phyloP scores from a whole-genome alignment of 2,329 filamentous ascomycete species.

The Fusarium pilosicola region DNA sequence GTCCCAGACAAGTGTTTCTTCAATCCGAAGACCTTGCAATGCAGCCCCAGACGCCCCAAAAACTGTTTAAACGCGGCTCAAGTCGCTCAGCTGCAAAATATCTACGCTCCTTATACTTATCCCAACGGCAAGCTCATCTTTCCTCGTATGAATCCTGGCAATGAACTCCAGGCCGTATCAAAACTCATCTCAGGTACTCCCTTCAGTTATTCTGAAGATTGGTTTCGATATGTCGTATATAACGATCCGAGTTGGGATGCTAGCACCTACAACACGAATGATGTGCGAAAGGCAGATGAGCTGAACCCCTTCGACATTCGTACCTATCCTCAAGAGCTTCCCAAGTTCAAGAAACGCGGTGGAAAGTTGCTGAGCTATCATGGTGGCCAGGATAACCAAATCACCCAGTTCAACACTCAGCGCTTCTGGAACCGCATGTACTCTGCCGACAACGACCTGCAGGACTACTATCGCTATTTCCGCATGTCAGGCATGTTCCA shows the following conservation, averaged over 20 bases:
- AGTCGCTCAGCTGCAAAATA: background rate
- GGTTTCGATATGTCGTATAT: conserved; percentile 23
- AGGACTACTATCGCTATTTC: conserved; percentile 63
- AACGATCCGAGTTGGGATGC: conserved; percentile 14
- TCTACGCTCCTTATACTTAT: conserved; percentile 22
- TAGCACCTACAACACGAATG: background rate
- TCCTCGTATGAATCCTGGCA: conserved; percentile 27
- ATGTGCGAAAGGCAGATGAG: background rate
- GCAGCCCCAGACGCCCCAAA: conserved; percentile 22
- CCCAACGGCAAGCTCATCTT: conserved; percentile 18
- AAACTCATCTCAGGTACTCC: conserved; percentile 19
- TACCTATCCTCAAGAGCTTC: background rate
- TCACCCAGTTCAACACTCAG: conserved; percentile 33
- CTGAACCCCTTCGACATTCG: conserved; percentile 21
- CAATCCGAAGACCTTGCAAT: conserved; percentile 53
- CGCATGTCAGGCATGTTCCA: conserved; percentile 63
- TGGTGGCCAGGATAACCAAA: conserved; percentile 27
- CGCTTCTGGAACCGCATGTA: conserved; percentile 39
- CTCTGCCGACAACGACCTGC: conserved; percentile 46
- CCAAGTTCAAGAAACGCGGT: conserved; percentile 21
- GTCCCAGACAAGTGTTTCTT: conserved; percentile 58
- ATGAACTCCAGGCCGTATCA: conserved; percentile 1
- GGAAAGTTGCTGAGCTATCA: conserved; percentile 24
- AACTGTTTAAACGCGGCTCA: conserved; percentile 11
- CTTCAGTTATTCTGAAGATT: conserved; percentile 21